Conservation (phyloP, 345 rosid genomes). For the Eutrema yunnanense region DNA sequence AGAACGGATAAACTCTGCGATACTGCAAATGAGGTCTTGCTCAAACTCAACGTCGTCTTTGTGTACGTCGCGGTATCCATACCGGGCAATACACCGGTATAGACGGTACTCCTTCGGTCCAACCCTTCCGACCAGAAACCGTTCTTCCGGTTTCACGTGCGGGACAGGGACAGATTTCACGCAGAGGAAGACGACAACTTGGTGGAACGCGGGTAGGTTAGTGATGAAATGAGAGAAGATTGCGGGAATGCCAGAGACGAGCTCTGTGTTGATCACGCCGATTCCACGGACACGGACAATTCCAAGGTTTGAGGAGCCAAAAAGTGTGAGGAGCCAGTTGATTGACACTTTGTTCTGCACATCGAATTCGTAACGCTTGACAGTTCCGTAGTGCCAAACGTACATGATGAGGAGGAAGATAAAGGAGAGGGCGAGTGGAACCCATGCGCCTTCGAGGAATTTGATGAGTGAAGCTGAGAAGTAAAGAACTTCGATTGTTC, state of each 20-base stretch:
- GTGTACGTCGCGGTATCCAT: conserved; percentile 87
- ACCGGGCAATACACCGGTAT: conserved; percentile 87
- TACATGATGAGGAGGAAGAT: conserved; percentile 74
- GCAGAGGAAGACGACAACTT: conserved; percentile 88
- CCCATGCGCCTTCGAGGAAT: conserved; percentile 98
- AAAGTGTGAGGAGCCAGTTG: conserved; percentile 73
- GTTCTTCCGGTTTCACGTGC: conserved; percentile 79
- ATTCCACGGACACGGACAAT: conserved; percentile 84
- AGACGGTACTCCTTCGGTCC: conserved; percentile 84
- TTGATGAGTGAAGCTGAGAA: conserved; percentile 98
- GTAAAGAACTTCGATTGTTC: conserved; percentile 79
- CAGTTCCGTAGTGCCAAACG: conserved; percentile 90
- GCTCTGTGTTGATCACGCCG: conserved; percentile 89
- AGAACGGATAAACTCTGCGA: conserved; percentile 73
- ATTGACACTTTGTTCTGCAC: conserved; percentile 91
- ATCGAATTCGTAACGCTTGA: conserved; percentile 78
- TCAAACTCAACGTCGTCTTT: conserved; percentile 85
- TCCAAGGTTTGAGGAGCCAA: conserved; percentile 66
- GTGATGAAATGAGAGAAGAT: conserved; percentile 97
- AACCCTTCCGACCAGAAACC: conserved; percentile 81
- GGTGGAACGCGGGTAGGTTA: conserved; percentile 98
- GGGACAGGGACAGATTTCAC: conserved; percentile 93
- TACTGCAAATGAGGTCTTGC: conserved; percentile 73
- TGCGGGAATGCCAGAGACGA: conserved; percentile 91
- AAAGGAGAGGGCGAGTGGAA: conserved; percentile 72